Evolutionary conservation across 1,284 basidiomycete species (phyloP), one percentile per base, ranked within the genome.

Genomic region (Cryptococcus sp.): DNA sequence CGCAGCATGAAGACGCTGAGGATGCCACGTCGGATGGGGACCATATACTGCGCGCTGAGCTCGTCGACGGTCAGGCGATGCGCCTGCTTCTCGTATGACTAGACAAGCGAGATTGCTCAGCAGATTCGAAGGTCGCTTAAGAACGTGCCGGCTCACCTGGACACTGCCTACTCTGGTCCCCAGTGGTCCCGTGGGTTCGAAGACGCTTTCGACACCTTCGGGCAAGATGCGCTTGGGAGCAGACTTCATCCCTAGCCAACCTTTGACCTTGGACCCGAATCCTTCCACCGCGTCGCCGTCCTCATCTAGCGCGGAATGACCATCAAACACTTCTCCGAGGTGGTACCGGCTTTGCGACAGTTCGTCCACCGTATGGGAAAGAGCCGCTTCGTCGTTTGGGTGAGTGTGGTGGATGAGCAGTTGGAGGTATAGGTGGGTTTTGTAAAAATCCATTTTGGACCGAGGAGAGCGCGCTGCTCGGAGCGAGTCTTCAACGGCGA

Each of bases 401-500:
- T 74, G 72, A 22, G 74, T 75, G 64, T 77, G 74, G 41, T 80
- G 76, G 17, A 78, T 69, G 20, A 78, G 66, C 40, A 79, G 66
- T 56, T 78, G 77, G n/a, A 76, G 65, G 58, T 78, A 80, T 16
- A 80, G 66, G 58, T 78, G 77, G 41, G 70, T 71, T 16, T 66
- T 54, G 69, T 78, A 80, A 57, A 78, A 80, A 56, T 80, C 78
- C 39, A 76, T 48, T 59, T 80, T 80, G 52, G 72, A 74, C 20
- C 78, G 75, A 25, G 77, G 77, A 16, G 70, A 73, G 58, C 73
- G 72, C 47, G 59, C 57, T 11, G 72, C 69, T 41, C 75, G 71
- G 17, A 80, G 64, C 3, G 75, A 68, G 59, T 80, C 78, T 64
- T 80, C 78, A 5, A 80, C 73, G 0, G 78, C 74, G 1, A 80